These are phyloP conservation scores for Guyanaporus albipodus DNA, from an alignment of 768 basidiomycete species.

Conservation along the genomic window DNA sequence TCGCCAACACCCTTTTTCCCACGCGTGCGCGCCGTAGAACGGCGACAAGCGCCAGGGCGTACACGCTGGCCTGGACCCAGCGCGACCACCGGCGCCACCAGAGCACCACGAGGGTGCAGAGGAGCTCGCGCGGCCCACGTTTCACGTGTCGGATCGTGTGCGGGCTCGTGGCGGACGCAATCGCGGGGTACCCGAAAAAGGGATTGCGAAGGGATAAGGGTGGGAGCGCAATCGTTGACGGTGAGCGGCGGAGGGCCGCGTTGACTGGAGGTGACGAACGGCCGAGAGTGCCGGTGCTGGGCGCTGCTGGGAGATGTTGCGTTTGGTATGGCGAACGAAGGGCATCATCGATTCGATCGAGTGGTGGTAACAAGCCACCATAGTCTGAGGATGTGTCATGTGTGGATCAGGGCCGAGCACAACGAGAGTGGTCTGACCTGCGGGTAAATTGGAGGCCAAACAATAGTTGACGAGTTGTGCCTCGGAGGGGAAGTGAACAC, in stretches of 20 bases:
- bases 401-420: no score
- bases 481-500: conserved; percentile 62
- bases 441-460: conserved; percentile 48
- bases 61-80: conserved; percentile 32
- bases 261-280: neutral
- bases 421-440: conserved; percentile 34
- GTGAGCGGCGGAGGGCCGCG: neutral
- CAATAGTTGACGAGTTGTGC: conserved; percentile 56
- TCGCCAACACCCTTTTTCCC: no score
- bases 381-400: conserved; percentile 48
- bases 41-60: conserved; percentile 29
- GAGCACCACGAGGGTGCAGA: conserved; percentile 54
- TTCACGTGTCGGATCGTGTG: conserved; percentile 56
- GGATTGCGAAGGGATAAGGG: conserved; percentile 65
- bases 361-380: conserved; percentile 55
- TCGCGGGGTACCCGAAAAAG: conserved; percentile 68
- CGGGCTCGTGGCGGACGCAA: conserved; percentile 28
- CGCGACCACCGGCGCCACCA: conserved; percentile 66
- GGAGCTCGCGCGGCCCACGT: conserved; percentile 64
- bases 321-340: conserved; percentile 24
- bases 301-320: conserved; percentile 5
- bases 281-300: no score
- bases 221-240: conserved; percentile 32
- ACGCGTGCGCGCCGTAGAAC: no score
- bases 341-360: conserved; percentile 50